These are phyloP conservation scores for Boechera divaricarpa DNA, from an alignment of 345 rosid species.

Conservation along the genomic window DNA sequence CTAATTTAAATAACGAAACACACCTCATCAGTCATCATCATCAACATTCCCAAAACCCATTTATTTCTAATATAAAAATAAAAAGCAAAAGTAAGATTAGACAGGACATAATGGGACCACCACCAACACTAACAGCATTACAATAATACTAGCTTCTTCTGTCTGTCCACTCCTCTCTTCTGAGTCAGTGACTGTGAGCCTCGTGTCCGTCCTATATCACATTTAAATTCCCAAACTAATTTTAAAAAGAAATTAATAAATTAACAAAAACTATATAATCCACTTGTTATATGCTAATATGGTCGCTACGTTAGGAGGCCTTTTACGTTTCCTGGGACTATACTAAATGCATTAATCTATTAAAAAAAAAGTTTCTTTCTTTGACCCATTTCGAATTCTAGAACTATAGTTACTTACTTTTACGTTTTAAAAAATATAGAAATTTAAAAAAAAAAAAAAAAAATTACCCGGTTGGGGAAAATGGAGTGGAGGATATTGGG, in stretches of 20 bases:
- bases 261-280: background rate
- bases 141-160: constrained; percentile 30
- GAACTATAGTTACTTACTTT: background rate
- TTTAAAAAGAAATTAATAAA: background rate
- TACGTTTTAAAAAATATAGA: too few relatives aligned
- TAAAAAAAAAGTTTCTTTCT: background rate
- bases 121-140: background rate
- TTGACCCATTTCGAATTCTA: constrained; percentile 1
- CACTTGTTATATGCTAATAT: background rate
- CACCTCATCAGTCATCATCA: constrained; percentile 24
- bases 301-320: background rate
- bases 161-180: background rate
- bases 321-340: constrained; percentile 14
- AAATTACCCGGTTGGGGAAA: constrained; percentile 33
- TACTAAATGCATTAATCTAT: background rate
- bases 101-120: constrained; percentile 36
- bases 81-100: constrained; percentile 30
- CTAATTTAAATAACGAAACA: background rate
- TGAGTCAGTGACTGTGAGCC: constrained; percentile 27
- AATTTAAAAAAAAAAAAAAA: background rate
- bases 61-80: background rate
- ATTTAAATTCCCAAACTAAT: background rate
- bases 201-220: constrained; percentile 36
- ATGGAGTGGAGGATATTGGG: constrained; percentile 31
- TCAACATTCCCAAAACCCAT: background rate